Base-by-base conservation (phyloP, 1,284 basidiomycete genomes). In the Ceratobasidium sp. region DNA sequence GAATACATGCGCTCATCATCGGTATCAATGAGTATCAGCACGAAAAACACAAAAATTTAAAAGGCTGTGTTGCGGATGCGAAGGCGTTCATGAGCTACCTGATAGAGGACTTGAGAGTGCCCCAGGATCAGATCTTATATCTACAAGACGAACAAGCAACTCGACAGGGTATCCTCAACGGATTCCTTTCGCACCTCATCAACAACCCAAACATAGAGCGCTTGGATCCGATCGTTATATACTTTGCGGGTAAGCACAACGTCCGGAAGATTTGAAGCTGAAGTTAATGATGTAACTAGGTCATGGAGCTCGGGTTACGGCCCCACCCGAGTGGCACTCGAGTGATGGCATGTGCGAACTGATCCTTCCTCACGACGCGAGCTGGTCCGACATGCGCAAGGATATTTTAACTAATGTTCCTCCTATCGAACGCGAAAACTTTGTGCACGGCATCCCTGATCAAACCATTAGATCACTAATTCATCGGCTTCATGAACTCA, bases 141-240 rank as follows among this genome's bases (percentile, higher is more conserved):
- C 26, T 69, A 18, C 13, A 30, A 2, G 43, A 69, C 28, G 52
- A 69, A n/a, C 38, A 69, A 26, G 66, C 66, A 5, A 69, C 66
- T n/a, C 66, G 66, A n/a, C 30, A 58, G 26, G 44, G 44, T 18
- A 69, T 69, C n/a, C 35, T 69, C 16, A 43, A 58, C 21, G 43
- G 26, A n/a, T 69, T 69, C 35, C 26, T 23, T 6, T 44, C 38
- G 6, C 66, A 69, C 32, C 23, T 69, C 21, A 69, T 47, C 18
- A 4, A 13, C 6, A 69, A 69, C 16, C 13, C 30, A 23, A 38
- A 46, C 5, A 69, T 69, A 26, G 14, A 47, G 26, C 41, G 16
- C 52, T 38, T 9, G 28, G 54, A 55, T 30, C 66, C 66, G 21
- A 69, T 69, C 21, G 9, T 69, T 18, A 14, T 69, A n/a, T 69